A percentile compares a stretch with the other conserved stretches of the same genome.
These are phyloP conservation scores for Penicillium sp. DNA, from an alignment of 2,329 filamentous ascomycete genomes.

Conservation along the genomic window DNA sequence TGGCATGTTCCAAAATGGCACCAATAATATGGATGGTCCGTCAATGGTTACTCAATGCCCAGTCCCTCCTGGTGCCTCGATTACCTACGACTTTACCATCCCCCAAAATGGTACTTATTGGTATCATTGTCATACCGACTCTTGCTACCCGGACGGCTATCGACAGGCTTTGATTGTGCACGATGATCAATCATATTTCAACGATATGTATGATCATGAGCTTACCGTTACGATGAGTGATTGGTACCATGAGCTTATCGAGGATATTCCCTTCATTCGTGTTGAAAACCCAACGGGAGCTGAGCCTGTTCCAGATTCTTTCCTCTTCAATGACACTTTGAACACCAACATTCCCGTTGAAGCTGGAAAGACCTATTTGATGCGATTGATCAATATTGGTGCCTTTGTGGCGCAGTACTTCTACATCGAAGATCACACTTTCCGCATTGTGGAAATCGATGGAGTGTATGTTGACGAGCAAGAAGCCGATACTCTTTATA, in stretches of 20 bases:
- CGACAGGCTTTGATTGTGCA: slow-evolving; percentile 1
- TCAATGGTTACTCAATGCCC: slow-evolving; percentile 66
- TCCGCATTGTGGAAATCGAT: slow-evolving; percentile 70
- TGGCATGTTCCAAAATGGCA: slow-evolving; percentile 73
- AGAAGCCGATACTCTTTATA: slow-evolving; percentile 62
- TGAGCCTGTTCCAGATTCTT: slow-evolving; percentile 64
- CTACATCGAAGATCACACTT: slow-evolving; percentile 53
- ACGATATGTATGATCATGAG: neutral
- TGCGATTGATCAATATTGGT: slow-evolving; percentile 48
- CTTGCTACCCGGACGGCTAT: neutral
- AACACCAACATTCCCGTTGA: slow-evolving; percentile 52
- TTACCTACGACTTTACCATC: slow-evolving; percentile 1
- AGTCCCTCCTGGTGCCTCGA: slow-evolving; percentile 58
- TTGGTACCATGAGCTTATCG: neutral
- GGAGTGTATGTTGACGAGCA: slow-evolving; percentile 64
- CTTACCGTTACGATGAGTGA: slow-evolving; percentile 1
- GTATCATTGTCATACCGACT: slow-evolving; percentile 1
- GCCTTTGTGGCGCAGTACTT: slow-evolving; percentile 52
- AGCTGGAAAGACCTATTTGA: slow-evolving; percentile 58
- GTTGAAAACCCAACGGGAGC: slow-evolving; percentile 53
- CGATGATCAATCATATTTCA: neutral
- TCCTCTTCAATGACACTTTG: slow-evolving; percentile 68
- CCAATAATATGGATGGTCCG: slow-evolving; percentile 71
- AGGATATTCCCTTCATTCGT: slow-evolving; percentile 42
- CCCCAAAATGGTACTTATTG: slow-evolving; percentile 1